Conservation (phyloP, 345 rosid genomes). For the Lepidium africanum region DNA sequence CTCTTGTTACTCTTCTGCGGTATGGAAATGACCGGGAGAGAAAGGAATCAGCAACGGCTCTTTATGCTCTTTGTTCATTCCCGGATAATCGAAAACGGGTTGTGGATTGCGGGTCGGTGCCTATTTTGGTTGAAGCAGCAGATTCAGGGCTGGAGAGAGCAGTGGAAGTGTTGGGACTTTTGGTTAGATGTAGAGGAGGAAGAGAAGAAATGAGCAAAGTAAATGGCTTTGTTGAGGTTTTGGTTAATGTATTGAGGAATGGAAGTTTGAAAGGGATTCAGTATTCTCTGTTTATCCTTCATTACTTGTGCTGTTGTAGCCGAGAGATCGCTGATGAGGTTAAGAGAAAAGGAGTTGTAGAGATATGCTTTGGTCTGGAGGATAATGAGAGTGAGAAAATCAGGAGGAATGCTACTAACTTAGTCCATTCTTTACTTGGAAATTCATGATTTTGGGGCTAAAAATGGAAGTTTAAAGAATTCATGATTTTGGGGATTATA, state of each 20-base stretch:
- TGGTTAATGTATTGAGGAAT: conserved; percentile 48
- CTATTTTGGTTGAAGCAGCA: conserved; percentile 44
- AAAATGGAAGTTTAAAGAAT: not conserved
- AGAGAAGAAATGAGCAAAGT: conserved; percentile 62
- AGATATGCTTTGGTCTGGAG: conserved; percentile 54
- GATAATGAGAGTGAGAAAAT: conserved; percentile 81
- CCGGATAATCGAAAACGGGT: conserved; percentile 67
- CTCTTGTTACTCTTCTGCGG: conserved; percentile 51
- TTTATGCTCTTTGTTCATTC: conserved; percentile 69
- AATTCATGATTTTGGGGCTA: conserved; percentile 21
- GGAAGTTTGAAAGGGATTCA: conserved; percentile 67
- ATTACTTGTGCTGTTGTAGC: conserved; percentile 49
- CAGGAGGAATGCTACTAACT: conserved; percentile 55
- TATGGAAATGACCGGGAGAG: conserved; percentile 61
- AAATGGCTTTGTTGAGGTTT: conserved; percentile 47
- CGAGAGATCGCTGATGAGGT: conserved; percentile 41
- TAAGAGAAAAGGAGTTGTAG: conserved; percentile 49
- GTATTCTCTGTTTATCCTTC: conserved; percentile 63
- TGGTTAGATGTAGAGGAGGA: conserved; percentile 88
- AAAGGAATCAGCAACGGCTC: conserved; percentile 91
- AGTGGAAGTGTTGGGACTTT: conserved; percentile 70
- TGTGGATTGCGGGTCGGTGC: conserved; percentile 67
- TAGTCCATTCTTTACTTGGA: conserved; percentile 56
- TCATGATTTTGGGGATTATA: not conserved
- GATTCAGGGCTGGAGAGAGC: conserved; percentile 79